phyloP scores from a whole-genome alignment of 208 protist genomes.

The Endotrypanum monterogeii region DNA sequence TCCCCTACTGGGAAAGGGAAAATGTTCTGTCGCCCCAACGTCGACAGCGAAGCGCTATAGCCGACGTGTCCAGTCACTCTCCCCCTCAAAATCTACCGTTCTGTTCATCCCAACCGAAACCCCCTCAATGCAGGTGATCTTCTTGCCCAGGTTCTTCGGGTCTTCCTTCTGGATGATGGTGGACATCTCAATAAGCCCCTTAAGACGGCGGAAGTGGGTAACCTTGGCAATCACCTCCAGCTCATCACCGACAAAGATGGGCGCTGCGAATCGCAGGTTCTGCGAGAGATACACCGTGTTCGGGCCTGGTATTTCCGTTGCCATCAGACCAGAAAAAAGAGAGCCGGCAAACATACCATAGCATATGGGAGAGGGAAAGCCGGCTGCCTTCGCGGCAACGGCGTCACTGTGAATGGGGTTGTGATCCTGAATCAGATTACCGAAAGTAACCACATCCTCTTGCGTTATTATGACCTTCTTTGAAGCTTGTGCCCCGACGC shows the following conservation, averaged over 20 bases:
- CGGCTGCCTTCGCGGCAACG: constrained; percentile 65
- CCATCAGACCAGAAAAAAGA: constrained; percentile 88
- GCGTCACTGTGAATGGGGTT: constrained; percentile 86
- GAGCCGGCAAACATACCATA: constrained; percentile 87
- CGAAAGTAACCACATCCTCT: constrained; percentile 71
- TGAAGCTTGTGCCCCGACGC: constrained; percentile 56
- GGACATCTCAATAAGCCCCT: constrained; percentile 69
- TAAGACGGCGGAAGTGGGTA: constrained; percentile 62
- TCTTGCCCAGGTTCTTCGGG: constrained; percentile 30
- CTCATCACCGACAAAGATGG: constrained; percentile 82
- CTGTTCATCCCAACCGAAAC: constrained; percentile 79
- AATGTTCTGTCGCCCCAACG: background rate
- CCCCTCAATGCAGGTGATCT: constrained; percentile 68
- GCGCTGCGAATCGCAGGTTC: constrained; percentile 66
- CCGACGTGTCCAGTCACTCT: constrained; percentile 54
- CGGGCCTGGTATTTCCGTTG: constrained; percentile 76
- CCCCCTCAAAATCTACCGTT: constrained; percentile 64
- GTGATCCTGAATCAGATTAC: constrained; percentile 74
- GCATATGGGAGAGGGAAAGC: constrained; percentile 76
- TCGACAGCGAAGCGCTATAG: constrained; percentile 1
- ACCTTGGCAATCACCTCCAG: constrained; percentile 72
- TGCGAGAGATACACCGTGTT: constrained; percentile 90
- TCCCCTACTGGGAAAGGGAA: background rate
- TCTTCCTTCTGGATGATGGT: constrained; percentile 69
- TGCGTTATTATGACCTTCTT: constrained; percentile 51